These are phyloP conservation scores for Zygosaccharomyces gambellarensis DNA, from an alignment of 805 yeast species.

Conservation along the genomic window DNA sequence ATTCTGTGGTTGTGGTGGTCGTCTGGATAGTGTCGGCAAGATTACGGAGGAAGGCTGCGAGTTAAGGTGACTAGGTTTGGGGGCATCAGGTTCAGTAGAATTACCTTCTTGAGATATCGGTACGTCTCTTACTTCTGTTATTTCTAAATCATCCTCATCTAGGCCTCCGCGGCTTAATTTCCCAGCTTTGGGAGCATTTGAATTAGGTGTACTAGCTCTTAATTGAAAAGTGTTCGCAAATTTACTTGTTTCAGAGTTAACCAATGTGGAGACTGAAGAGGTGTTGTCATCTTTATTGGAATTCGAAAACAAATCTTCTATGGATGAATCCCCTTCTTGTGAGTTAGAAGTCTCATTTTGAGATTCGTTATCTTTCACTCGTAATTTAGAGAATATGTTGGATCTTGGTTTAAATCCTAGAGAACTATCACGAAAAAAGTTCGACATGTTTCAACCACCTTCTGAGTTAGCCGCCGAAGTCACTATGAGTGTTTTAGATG, in stretches of 20 bases:
- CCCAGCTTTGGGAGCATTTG: background rate
- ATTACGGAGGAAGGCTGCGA: background rate
- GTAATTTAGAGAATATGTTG: conserved; percentile 30
- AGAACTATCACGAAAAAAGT: conserved; percentile 32
- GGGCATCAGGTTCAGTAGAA: background rate
- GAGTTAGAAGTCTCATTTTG: conserved; percentile 7
- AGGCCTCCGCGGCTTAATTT: conserved; percentile 2
- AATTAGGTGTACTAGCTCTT: conserved; percentile 16
- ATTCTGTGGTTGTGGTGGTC: background rate
- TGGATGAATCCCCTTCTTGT: conserved; percentile 20
- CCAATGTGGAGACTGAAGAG: conserved; percentile 5
- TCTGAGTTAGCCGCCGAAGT: conserved; percentile 22
- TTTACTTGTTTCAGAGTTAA: conserved; percentile 1
- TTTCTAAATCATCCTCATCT: conserved; percentile 36
- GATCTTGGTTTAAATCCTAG: conserved; percentile 33
- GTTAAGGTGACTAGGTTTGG: conserved; percentile 2
- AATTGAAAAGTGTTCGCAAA: conserved; percentile 1
- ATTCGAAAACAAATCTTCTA: conserved; percentile 17
- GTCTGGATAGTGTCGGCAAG: background rate
- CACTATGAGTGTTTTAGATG: background rate
- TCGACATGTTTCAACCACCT: conserved; percentile 23
- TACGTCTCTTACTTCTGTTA: conserved; percentile 39
- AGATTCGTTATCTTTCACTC: conserved; percentile 20
- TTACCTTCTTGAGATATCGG: background rate
- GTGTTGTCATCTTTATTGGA: conserved; percentile 3